A percentile compares a stretch with the other conserved stretches of the same genome.
Conservation (phyloP, 1,284 basidiomycete species). For the Austroboletus novae-zelandiae region DNA sequence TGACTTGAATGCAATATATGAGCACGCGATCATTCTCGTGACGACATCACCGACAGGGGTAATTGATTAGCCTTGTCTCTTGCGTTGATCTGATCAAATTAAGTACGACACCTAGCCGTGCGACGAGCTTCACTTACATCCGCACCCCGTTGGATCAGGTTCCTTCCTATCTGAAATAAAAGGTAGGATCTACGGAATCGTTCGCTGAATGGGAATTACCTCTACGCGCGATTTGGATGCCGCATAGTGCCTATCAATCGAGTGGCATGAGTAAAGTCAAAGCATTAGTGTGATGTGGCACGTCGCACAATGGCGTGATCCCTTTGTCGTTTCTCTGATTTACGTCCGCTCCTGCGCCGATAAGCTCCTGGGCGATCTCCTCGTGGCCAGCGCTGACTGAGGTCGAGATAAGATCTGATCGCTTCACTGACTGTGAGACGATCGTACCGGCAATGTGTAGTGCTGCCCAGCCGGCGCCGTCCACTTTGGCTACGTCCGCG, state of each 20-base stretch:
- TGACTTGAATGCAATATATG: constrained; percentile 50
- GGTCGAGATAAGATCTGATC: not conserved
- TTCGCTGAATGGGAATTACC: constrained; percentile 38
- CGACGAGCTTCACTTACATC: constrained; percentile 80
- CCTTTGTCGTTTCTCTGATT: constrained; percentile 84
- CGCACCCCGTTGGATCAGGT: constrained; percentile 82
- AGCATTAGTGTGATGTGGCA: not conserved
- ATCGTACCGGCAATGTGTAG: constrained; percentile 81
- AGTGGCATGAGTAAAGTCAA: constrained; percentile 9
- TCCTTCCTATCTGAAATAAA: constrained; percentile 71
- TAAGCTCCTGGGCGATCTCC: constrained; percentile 74
- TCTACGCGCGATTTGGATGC: constrained; percentile 90
- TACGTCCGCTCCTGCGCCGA: constrained; percentile 84
- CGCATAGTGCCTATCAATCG: constrained; percentile 76
- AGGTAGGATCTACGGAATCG: not conserved
- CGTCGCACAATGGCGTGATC: constrained; percentile 76
- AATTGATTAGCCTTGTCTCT: constrained; percentile 89
- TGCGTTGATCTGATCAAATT: constrained; percentile 73
- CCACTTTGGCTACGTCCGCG: constrained; percentile 69
- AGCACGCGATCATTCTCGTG: not conserved
- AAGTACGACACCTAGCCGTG: constrained; percentile 27
- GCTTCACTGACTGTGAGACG: not conserved
- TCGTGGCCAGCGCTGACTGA: constrained; percentile 81
- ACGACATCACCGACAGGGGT: constrained; percentile 62
- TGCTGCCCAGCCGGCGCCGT: constrained; percentile 81